These are phyloP conservation scores for Wallemia mellicola DNA, from an alignment of 1,284 basidiomycete genomes.

Conservation along the genomic window DNA sequence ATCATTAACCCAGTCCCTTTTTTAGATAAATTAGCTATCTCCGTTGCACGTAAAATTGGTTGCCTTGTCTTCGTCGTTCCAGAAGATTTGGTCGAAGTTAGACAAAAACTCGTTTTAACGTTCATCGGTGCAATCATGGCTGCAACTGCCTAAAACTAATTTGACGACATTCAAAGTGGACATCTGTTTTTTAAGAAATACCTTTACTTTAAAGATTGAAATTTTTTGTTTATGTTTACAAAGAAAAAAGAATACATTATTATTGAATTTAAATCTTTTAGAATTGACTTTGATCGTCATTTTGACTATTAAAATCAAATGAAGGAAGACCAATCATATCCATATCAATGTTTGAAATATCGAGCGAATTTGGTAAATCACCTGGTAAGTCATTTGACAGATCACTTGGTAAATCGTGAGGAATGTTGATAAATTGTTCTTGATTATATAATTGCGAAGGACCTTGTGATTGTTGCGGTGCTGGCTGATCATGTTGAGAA, in stretches of 20 bases:
- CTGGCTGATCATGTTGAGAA: neutral
- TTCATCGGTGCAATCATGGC: constrained; percentile 6
- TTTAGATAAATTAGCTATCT: constrained; percentile 90
- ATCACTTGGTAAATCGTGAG: neutral
- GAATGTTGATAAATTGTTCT: neutral
- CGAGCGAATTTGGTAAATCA: neutral
- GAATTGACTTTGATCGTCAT: neutral
- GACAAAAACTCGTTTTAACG: constrained; percentile 11
- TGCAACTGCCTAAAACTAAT: neutral
- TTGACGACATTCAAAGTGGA: no score
- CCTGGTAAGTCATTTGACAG: no score
- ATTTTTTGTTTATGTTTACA: neutral
- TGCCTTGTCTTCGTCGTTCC: constrained; percentile 91
- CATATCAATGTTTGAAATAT: neutral
- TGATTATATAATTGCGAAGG: neutral
- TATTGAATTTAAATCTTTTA: neutral
- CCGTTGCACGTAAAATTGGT: constrained; percentile 88
- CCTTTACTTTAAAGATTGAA: no score
- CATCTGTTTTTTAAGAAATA: no score
- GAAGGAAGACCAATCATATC: neutral
- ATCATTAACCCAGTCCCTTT: constrained; percentile 17
- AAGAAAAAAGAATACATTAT: neutral
- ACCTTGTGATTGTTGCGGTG: neutral
- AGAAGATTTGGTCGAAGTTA: constrained; percentile 28
- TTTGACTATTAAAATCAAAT: neutral